These are phyloP conservation scores for cucumber (Cucumis sativus) DNA, from an alignment of 306 rosid genomes.

Conservation along the genomic window DNA sequence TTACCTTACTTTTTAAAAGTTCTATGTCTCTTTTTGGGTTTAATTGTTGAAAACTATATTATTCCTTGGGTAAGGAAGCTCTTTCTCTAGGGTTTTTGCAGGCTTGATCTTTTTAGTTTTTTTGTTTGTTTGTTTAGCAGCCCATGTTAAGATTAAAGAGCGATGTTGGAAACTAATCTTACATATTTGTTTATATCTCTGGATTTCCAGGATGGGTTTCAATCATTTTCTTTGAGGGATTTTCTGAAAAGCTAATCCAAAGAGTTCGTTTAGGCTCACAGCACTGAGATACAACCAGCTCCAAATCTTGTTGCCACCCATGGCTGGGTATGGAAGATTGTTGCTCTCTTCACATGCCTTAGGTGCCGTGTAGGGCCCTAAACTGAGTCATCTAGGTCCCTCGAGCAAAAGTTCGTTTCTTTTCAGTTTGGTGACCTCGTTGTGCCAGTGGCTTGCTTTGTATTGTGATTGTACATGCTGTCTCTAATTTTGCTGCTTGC, in stretches of 20 bases:
- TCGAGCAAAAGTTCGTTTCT: not conserved
- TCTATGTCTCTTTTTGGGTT: no score
- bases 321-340: constrained; percentile 19
- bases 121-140: no score
- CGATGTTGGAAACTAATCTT: not conserved
- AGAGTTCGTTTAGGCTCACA: constrained; percentile 10
- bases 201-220: constrained; percentile 50
- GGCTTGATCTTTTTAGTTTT: no score
- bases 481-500: not conserved
- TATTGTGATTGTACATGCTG: constrained; percentile 6
- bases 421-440: constrained; percentile 4
- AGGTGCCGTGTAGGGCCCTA: not conserved
- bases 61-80: no score
- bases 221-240: constrained; percentile 55
- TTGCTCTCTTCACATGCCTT: not conserved
- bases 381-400: not conserved
- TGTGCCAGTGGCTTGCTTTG: not conserved
- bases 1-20: no score
- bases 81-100: no score
- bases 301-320: constrained; percentile 14
- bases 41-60: no score
- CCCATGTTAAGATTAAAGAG: not conserved
- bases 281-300: constrained; percentile 15
- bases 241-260: constrained; percentile 50
- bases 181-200: not conserved